Evolutionary conservation across 305 asterid genomes (phyloP), one percentile per base, ranked within the genome.

Genomic region (Fraxinus sp.): DNA sequence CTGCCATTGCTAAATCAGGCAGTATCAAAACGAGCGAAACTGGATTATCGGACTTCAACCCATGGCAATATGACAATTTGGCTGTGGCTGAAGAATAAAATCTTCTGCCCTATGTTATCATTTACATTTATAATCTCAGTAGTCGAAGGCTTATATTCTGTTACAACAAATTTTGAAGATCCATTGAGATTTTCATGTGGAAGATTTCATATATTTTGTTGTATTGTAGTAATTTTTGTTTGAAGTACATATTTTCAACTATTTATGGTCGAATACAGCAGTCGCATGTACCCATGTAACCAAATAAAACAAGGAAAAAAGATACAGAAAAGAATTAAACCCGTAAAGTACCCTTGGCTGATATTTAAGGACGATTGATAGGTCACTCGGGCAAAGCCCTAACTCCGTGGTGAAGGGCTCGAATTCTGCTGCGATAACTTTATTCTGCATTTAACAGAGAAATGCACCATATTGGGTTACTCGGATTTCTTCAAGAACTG

Each of bases 11-110:
- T 55, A 18, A 35, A 57, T 82, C 89, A 39, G 86, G 82, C 11
- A 22, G 79, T 59, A 83, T 78, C 30, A 86, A 78, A n/a, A 84
- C 49, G 46, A 79, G 3, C 9, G 88, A 89, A 24, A 37, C 80
- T 41, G 77, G 79, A 39, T 85, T 88, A 7, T 82, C 10, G 0
- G 88, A 91, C 83, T 91, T 91, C 89, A 86, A 90, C 70, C 94
- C 94, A 2, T 91, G 94, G 94, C 89, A 88, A 77, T 91, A 88
- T 79, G 86, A 82, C 46, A 78, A 71, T 57, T 68, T 70, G 78
- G 79, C 75, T 70, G 79, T 16, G 68, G 39, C 84, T 78, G 81
- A 77, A 49, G 14, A 20, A 55, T 55, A 55, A 20, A 18, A 59
- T 59, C 70, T 20, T 57, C 22, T 59, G 8, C 22, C 30, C 5